These are phyloP conservation scores for Helenozyma rhizophorensis DNA, from an alignment of 805 yeast genomes.

Conservation along the genomic window DNA sequence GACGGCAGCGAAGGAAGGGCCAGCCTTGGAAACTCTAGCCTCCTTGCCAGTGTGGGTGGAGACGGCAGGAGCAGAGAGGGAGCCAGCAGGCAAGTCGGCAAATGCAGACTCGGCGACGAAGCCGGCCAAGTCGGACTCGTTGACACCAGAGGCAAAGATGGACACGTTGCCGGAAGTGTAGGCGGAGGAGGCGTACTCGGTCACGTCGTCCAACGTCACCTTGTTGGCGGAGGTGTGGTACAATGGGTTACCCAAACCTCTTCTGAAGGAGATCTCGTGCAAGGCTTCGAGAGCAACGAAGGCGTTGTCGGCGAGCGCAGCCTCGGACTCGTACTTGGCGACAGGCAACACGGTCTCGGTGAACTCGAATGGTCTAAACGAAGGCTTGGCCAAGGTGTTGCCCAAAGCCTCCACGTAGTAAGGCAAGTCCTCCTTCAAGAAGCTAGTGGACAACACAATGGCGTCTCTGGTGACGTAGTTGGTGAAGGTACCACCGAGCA, in stretches of 20 bases:
- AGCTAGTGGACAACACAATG: slow-evolving; percentile 72
- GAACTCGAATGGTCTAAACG: slow-evolving; percentile 80
- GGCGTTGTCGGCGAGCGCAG: slow-evolving; percentile 47
- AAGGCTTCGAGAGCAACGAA: slow-evolving; percentile 71
- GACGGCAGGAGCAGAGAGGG: slow-evolving; percentile 40
- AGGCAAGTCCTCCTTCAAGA: slow-evolving; percentile 85
- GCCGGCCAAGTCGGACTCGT: slow-evolving; percentile 60
- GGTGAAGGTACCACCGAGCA: slow-evolving; percentile 78
- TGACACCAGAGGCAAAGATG: slow-evolving; percentile 70
- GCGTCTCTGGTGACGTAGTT: slow-evolving; percentile 78
- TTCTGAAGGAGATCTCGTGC: slow-evolving; percentile 78
- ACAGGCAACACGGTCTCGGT: slow-evolving; percentile 78
- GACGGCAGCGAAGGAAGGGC: slow-evolving; percentile 68
- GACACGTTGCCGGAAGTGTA: slow-evolving; percentile 70
- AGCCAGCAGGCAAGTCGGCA: slow-evolving; percentile 58
- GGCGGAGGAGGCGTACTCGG: slow-evolving; percentile 58
- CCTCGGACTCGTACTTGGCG: slow-evolving; percentile 59
- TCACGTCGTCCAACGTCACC: slow-evolving; percentile 58
- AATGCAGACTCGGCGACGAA: slow-evolving; percentile 67
- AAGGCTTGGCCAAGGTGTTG: slow-evolving; percentile 63
- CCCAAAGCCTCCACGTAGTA: slow-evolving; percentile 85
- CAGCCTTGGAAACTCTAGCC: slow-evolving; percentile 60
- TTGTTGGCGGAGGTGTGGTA: slow-evolving; percentile 63
- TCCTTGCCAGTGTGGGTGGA: slow-evolving; percentile 55
- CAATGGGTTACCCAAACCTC: slow-evolving; percentile 82